Evolutionary conservation across 495 filamentous ascomycete species (phyloP).

Genomic region (Lasiosphaeria miniovina): DNA sequence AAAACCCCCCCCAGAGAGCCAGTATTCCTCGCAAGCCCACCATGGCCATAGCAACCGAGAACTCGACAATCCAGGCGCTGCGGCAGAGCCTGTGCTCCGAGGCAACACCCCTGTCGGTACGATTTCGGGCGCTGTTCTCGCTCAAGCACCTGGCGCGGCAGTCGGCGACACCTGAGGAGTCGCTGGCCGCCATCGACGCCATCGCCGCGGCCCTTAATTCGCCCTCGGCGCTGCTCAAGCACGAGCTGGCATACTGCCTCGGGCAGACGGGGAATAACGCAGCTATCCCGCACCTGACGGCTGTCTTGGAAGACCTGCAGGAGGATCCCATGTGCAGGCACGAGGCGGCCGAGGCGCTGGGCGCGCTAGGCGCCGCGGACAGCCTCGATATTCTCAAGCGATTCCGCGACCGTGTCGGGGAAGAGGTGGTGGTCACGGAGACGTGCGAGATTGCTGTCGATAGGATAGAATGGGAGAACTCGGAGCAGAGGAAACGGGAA

Average conservation of each 20-base stretch:
- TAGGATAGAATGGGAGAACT: conserved; percentile 89
- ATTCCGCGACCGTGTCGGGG: conserved; percentile 66
- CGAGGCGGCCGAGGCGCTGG: conserved; percentile 93
- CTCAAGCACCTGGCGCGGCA: conserved; percentile 86
- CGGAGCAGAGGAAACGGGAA: conserved; percentile 66
- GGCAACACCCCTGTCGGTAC: conserved; percentile 73
- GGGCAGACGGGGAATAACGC: conserved; percentile 79
- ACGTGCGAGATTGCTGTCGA: conserved; percentile 96
- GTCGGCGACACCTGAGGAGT: conserved; percentile 54
- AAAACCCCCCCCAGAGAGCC: neutral
- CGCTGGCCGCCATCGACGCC: conserved; percentile 80
- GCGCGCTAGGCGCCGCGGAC: conserved; percentile 71
- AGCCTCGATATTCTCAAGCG: conserved; percentile 69
- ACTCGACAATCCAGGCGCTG: conserved; percentile 51
- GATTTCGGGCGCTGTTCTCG: conserved; percentile 97
- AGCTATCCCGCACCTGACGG: conserved; percentile 68
- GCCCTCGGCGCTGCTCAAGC: conserved; percentile 82
- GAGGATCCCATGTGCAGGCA: conserved; percentile 96
- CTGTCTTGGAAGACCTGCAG: conserved; percentile 69
- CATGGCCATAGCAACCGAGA: conserved; percentile 1
- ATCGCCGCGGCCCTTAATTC: conserved; percentile 87
- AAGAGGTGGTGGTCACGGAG: conserved; percentile 79
- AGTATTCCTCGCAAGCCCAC: neutral
- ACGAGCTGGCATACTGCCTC: conserved; percentile 95
- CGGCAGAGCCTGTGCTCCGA: conserved; percentile 77